Evolutionary conservation across 129 eudicot genomes (phyloP).

Genomic region (Flaveria ramosissima): DNA sequence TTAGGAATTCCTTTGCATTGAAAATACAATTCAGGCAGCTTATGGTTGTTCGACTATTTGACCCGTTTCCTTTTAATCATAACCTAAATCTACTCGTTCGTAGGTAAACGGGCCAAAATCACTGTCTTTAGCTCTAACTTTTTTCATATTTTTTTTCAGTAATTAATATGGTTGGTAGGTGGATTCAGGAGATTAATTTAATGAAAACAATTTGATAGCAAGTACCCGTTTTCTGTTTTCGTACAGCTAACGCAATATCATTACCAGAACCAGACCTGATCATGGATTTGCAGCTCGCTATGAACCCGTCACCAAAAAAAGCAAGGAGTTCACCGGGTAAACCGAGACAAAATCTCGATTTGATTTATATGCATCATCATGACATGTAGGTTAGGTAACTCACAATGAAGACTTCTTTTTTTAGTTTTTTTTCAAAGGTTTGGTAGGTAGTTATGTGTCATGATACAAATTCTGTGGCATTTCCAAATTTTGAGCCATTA

Average conservation of each 20-base stretch:
- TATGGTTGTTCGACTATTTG: neutral
- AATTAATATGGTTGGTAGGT: neutral
- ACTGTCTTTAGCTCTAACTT: neutral
- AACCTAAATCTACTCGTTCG: neutral
- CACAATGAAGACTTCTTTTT: neutral
- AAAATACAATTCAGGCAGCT: neutral
- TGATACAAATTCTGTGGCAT: neutral
- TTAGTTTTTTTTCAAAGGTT: neutral
- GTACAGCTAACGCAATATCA: slow-evolving; percentile 46
- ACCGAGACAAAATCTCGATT: slow-evolving; percentile 4
- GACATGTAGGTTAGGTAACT: slow-evolving; percentile 26
- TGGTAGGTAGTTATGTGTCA: neutral
- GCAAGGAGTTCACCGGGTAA: slow-evolving; percentile 30
- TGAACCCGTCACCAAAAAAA: slow-evolving; percentile 20
- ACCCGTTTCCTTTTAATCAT: neutral
- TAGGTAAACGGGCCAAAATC: neutral
- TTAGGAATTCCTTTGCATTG: neutral
- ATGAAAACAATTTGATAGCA: neutral
- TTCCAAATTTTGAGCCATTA: slow-evolving; percentile 7
- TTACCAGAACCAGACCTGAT: slow-evolving; percentile 49
- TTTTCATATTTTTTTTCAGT: neutral
- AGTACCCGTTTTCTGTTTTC: neutral
- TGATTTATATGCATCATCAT: neutral
- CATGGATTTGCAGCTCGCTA: slow-evolving; percentile 43
- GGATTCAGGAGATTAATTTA: neutral